These are phyloP conservation scores for Micractinium sp. DNA, from an alignment of 139 green algal species.

Conservation along the genomic window DNA sequence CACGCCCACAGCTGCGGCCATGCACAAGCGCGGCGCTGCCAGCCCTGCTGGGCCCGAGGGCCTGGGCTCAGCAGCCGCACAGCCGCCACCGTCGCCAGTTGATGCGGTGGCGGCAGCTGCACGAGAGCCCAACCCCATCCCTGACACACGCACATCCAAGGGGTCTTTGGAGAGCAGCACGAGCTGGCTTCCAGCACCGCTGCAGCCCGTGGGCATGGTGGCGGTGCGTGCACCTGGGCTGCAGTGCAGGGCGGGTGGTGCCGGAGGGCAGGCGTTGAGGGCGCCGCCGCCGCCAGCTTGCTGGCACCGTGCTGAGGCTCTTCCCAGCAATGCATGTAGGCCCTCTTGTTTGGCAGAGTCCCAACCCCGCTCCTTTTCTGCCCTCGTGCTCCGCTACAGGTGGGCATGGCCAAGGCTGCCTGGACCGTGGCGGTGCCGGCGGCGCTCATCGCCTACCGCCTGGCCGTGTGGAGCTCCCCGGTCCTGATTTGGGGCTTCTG, in stretches of 20 bases:
- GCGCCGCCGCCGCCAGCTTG: not conserved
- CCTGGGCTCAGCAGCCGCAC: not conserved
- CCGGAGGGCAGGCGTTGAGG: not conserved
- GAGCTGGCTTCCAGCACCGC: not conserved
- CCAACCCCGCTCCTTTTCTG: too few species aligned
- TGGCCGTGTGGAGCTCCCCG: not conserved
- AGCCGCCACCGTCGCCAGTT: not conserved
- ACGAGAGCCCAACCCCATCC: not conserved
- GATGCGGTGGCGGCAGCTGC: not conserved
- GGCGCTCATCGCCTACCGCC: not conserved
- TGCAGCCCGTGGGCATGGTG: slow-evolving; percentile 4
- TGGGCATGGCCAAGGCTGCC: slow-evolving; percentile 2
- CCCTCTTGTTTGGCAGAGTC: not conserved
- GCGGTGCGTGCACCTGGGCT: not conserved
- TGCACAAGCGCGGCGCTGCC: not conserved
- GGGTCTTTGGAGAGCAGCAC: not conserved
- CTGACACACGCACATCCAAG: not conserved
- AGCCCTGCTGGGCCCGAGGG: not conserved
- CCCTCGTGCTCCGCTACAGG: too few species aligned
- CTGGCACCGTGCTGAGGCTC: not conserved
- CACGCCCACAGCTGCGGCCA: not conserved
- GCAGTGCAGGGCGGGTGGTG: too few species aligned
- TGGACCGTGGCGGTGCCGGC: not conserved
- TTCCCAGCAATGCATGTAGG: not conserved
- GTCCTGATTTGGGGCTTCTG: not conserved